Conservation (phyloP, 306 rosid species). For the Dalbergia oliveri region DNA sequence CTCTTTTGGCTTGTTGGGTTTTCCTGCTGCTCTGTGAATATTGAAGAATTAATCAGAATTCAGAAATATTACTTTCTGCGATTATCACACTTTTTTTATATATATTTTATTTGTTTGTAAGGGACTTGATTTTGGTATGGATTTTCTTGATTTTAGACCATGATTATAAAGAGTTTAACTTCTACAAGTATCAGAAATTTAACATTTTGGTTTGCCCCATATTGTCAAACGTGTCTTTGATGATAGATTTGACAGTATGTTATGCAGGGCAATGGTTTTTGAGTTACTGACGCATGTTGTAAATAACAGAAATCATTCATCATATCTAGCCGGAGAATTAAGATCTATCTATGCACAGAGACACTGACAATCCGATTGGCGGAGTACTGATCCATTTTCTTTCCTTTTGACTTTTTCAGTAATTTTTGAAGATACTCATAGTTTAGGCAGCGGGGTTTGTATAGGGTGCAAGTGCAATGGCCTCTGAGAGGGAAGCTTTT, state of each 20-base stretch:
- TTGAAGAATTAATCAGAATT: background rate
- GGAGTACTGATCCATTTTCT: constrained; percentile 22
- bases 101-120: background rate
- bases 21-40: constrained; percentile 1
- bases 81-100: background rate
- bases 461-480: constrained; percentile 59
- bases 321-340: constrained; percentile 9
- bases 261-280: constrained; percentile 29
- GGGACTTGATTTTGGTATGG: background rate
- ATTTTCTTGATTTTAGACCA: background rate
- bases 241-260: constrained; percentile 4
- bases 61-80: background rate
- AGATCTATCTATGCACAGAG: background rate
- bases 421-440: constrained; percentile 46
- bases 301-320: constrained; percentile 10
- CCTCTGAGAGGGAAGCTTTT: constrained; percentile 79
- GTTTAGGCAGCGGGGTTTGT: constrained; percentile 20
- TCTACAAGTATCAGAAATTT: background rate
- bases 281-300: background rate
- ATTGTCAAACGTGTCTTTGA: background rate
- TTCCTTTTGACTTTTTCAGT: constrained; percentile 25
- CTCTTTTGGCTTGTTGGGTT: background rate
- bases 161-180: too few species aligned
- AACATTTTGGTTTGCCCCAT: background rate
- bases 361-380: background rate